Conservation (phyloP, 73 alveolate genomes). For the Blepharisma stoltei region DNA sequence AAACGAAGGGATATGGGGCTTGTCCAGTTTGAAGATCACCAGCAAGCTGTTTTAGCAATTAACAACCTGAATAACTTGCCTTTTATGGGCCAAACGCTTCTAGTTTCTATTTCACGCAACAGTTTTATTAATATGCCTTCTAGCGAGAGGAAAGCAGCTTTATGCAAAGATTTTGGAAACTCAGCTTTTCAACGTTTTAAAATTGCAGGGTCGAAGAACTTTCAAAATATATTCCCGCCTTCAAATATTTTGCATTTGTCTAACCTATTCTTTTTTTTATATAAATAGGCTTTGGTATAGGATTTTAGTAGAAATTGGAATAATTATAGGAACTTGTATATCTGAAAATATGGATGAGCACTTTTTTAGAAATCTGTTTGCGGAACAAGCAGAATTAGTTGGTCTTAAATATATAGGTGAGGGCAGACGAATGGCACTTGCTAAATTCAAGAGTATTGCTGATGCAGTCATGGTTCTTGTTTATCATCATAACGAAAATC, state of each 20-base stretch:
- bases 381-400: constrained; percentile 18
- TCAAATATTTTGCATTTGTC: constrained; percentile 30
- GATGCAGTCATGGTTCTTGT: constrained; percentile 32
- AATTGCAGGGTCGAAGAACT: constrained; percentile 27
- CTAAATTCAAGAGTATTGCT: constrained; percentile 22
- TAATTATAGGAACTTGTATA: too few relatives aligned
- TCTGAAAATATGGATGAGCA: constrained; percentile 30
- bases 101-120: constrained; percentile 32
- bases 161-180: constrained; percentile 24
- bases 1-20: constrained; percentile 32
- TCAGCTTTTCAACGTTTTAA: constrained; percentile 31
- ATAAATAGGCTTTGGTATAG: too few relatives aligned
- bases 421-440: constrained; percentile 34
- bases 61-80: constrained; percentile 29
- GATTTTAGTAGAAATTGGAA: too few relatives aligned
- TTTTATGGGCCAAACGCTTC: constrained; percentile 25
- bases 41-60: constrained; percentile 21
- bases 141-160: constrained; percentile 8
- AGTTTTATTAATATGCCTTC: constrained; percentile 32
- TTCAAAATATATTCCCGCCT: constrained; percentile 27
- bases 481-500: constrained; percentile 17
- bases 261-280: too few relatives aligned
- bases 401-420: constrained; percentile 8
- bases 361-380: constrained; percentile 19
- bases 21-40: constrained; percentile 22